phyloP scores from a whole-genome alignment of 495 filamentous ascomycete species.

The Aspergillus saccharolyticus region DNA sequence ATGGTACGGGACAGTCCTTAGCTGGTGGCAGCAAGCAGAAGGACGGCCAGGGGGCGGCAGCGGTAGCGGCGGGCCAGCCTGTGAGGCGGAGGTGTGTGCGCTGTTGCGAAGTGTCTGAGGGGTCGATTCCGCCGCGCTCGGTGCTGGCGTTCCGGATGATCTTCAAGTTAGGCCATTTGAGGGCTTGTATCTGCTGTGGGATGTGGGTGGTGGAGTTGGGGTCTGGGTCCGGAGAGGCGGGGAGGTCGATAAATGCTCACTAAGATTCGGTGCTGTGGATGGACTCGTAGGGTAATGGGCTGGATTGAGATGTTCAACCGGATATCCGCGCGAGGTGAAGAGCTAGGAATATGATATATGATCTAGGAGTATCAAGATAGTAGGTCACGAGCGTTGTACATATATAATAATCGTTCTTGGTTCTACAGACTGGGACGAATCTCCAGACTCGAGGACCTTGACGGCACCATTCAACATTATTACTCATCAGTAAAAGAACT shows the following conservation, averaged over 20 bases:
- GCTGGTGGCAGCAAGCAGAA: not conserved
- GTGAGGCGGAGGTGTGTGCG: conserved; percentile 35
- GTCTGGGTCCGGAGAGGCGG: not conserved
- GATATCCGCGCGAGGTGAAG: no score
- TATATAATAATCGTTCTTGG: no score
- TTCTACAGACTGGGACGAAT: no score
- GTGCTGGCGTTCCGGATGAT: conserved; percentile 37
- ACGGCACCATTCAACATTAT: no score
- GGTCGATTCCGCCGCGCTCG: conserved; percentile 31
- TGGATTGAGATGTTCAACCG: not conserved
- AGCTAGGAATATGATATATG: no score
- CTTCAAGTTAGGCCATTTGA: conserved; percentile 34
- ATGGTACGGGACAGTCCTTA: not conserved
- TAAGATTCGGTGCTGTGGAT: no score
- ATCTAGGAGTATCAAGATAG: no score
- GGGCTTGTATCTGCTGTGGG: conserved; percentile 42
- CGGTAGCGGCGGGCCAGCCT: not conserved
- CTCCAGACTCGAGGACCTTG: no score
- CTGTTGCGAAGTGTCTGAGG: conserved; percentile 40
- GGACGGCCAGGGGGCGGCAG: not conserved
- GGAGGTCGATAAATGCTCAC: not conserved
- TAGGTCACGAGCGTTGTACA: no score
- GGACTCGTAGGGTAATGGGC: not conserved
- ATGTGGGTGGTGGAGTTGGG: conserved; percentile 38
- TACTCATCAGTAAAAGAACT: not conserved